These are phyloP conservation scores for Blastobotrys terrestris DNA, from an alignment of 805 yeast genomes.

Conservation along the genomic window DNA sequence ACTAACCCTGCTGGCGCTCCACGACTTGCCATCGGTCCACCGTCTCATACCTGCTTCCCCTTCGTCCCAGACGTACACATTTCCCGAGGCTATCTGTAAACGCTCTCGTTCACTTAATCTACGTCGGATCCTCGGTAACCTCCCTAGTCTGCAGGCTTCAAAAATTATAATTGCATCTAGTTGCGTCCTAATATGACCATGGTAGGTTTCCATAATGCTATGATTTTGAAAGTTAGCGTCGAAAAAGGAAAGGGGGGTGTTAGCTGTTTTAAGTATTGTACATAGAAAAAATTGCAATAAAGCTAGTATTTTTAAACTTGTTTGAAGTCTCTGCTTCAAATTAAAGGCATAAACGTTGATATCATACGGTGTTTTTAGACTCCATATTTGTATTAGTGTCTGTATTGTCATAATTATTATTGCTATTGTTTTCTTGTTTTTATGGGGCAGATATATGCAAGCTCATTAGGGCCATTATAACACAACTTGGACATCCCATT, in stretches of 20 bases:
- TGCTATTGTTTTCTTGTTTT: too few relatives aligned
- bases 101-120: slow-evolving; percentile 55
- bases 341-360: background rate
- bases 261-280: background rate
- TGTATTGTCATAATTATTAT: too few relatives aligned
- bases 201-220: slow-evolving; percentile 49
- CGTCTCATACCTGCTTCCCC: slow-evolving; percentile 62
- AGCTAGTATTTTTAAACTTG: background rate
- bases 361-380: background rate
- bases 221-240: background rate
- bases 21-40: slow-evolving; percentile 73
- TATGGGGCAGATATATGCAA: too few relatives aligned
- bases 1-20: slow-evolving; percentile 67
- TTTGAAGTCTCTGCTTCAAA: background rate
- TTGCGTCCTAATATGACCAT: slow-evolving; percentile 51
- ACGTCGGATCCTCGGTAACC: slow-evolving; percentile 50
- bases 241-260: background rate
- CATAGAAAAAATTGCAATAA: background rate
- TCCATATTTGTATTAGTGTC: background rate
- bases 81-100: slow-evolving; percentile 47
- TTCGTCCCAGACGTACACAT: slow-evolving; percentile 68
- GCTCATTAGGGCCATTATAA: too few relatives aligned
- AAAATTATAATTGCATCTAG: slow-evolving; percentile 58
- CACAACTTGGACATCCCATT: too few relatives aligned
- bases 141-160: slow-evolving; percentile 55